Evolutionary conservation across 345 rosid species (phyloP), one percentile per base, ranked within the genome.

Genomic region (Populus ilicifolia): DNA sequence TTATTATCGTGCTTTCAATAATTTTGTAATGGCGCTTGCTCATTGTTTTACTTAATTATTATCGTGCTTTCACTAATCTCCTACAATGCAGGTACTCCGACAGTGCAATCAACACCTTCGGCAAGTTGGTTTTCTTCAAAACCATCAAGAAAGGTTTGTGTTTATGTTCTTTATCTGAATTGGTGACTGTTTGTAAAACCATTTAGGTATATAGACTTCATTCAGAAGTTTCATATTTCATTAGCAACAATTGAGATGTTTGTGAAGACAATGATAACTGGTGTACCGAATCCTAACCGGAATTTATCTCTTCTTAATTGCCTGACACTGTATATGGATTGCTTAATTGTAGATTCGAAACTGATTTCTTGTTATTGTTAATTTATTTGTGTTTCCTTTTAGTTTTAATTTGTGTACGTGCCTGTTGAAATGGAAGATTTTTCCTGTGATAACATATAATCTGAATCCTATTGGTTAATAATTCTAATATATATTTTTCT

Each of bases 91-190:
- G 99, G 93, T 81, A 86, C 76, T 84, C 79, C 89, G 61, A 77
- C 83, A 30, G 78, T 67, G 56, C 85, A 85, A 79, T 35, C 84
- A 16, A 87, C 93, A 8, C 87, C 88, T 70, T 86, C 98, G 66
- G 86, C 84, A 72, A 72, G 69, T 69, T 93, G 99, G 98, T 93
- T 94, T 86, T 91, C 95, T 83, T 82, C 99, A 62, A 94, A 89
- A 84, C 82, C 97, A 69, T 82, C 90, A 63, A 91, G 89, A 81
- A 93, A 94, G 99, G 99, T 89, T 70, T 69, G 79, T 74, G 44
- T 46, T 46, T 46, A 14, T 46, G 17, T 69, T 81, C 46, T 16
- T n/a, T 18, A 14, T 36, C 52, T 68, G 18, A 25, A 72, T 72
- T 72, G 27, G 14, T 65, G 66, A 36, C 25, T 41, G 44, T 10